Evolutionary conservation across 805 yeast species (phyloP).

Genomic region (Candida mattraensis): DNA sequence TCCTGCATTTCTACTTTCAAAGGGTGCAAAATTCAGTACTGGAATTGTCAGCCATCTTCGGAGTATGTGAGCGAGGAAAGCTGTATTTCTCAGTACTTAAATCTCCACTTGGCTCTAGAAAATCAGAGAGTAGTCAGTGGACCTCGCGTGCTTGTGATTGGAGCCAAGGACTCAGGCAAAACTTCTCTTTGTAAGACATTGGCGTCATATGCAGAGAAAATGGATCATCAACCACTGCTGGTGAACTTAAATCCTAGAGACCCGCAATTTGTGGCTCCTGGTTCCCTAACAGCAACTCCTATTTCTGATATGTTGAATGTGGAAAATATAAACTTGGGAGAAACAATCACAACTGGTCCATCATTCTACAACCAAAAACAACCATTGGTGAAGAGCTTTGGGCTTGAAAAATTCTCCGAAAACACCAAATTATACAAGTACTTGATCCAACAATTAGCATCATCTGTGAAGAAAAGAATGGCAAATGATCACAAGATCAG

Average conservation of each 20-base stretch:
- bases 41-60: slow-evolving; percentile 40
- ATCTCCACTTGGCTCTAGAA: slow-evolving; percentile 76
- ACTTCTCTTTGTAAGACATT: slow-evolving; percentile 70
- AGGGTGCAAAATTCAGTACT: slow-evolving; percentile 63
- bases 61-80: slow-evolving; percentile 75
- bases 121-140: slow-evolving; percentile 38
- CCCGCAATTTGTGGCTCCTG: slow-evolving; percentile 60
- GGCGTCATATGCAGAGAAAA: slow-evolving; percentile 72
- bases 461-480: slow-evolving; percentile 42
- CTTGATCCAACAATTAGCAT: slow-evolving; percentile 42
- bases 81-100: slow-evolving; percentile 60
- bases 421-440: slow-evolving; percentile 58
- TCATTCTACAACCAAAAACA: slow-evolving; percentile 81
- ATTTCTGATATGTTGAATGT: slow-evolving; percentile 78
- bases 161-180: slow-evolving; percentile 75
- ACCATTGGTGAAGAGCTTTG: slow-evolving; percentile 82
- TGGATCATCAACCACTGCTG: slow-evolving; percentile 63
- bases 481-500: slow-evolving; percentile 46
- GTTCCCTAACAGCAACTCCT: slow-evolving; percentile 81
- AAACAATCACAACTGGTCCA: slow-evolving; percentile 72
- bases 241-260: slow-evolving; percentile 78
- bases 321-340: slow-evolving; percentile 71
- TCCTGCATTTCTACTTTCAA: slow-evolving; percentile 58
- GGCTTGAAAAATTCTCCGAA: slow-evolving; percentile 57
- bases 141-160: slow-evolving; percentile 71